Base-by-base conservation (phyloP, 257 asterid species). In the Prunella vulgaris region DNA sequence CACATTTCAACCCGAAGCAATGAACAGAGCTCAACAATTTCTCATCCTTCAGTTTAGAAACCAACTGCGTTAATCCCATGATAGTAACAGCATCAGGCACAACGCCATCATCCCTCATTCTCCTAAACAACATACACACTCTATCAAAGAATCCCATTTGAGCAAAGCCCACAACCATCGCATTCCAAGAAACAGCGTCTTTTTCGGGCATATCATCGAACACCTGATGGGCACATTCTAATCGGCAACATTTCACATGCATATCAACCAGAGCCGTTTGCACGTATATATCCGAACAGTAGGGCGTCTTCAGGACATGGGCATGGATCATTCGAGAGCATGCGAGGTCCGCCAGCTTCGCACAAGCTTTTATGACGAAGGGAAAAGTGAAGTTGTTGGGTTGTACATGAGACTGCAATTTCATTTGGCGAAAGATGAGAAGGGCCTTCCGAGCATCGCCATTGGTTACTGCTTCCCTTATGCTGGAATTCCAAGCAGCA, bases 141-240 rank as follows among this genome's bases (percentile, higher is more conserved):
- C 79, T 70, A 54, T 79, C 79, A 17, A 74, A 70, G 22, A 10
- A 56, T 5, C 88, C 91, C 71, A 56, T 53, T 40, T 77, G 85
- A 52, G 82, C 76, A 62, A 80, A 80, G 15, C 90, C 86, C 72
- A 79, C 46, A 40, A 87, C 28, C 33, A 87, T 32, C 13, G 86
- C 81, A 72, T 91, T 91, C 96, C 95, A 88, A 22, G 95, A 84
- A 76, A 83, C 84, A 6, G 78, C 61, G 74, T 91, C 97, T 58
- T 86, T 77, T 1, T 60, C 75, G 25, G 90, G 69, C 86, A 88
- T 85, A 78, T 77, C 87, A 27, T 88, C 97, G 32, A 91, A 91
- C 96, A 88, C 10, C 1, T 49, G 42, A 30, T 53, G 70, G 7
- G 95, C 95, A 53, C 73, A 53, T 1, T 70, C 82, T 25, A 87